Evolutionary conservation across 2,329 filamentous ascomycete species (phyloP).

Genomic region (Annulohypoxylon truncatum): DNA sequence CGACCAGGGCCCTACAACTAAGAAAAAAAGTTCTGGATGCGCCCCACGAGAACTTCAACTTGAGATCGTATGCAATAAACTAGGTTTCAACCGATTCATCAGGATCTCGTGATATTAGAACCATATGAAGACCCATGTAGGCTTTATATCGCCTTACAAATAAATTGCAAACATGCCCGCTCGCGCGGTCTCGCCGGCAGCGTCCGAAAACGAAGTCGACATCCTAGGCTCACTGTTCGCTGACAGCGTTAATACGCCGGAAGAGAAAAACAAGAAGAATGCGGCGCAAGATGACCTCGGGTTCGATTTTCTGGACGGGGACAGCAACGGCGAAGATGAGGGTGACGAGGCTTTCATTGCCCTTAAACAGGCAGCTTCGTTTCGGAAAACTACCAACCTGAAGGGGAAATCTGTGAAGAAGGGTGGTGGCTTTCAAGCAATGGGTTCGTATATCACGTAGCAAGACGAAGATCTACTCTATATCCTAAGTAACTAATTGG

Average conservation of each 20-base stretch:
- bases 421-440: conserved; percentile 94
- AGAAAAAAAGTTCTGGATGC: conserved; percentile 38
- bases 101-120: neutral
- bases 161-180: conserved; percentile 68
- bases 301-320: conserved; percentile 71
- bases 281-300: conserved; percentile 56
- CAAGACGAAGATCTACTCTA: neutral
- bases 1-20: conserved; percentile 17
- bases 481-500: neutral
- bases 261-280: conserved; percentile 53
- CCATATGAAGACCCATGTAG: conserved; percentile 4
- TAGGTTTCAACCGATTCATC: neutral
- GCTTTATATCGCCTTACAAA: neutral
- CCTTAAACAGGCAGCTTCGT: conserved; percentile 84
- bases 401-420: conserved; percentile 92
- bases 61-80: conserved; percentile 15
- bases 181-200: conserved; percentile 81
- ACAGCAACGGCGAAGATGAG: conserved; percentile 66
- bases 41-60: conserved; percentile 29
- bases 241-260: conserved; percentile 64
- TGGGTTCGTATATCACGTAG: conserved; percentile 67
- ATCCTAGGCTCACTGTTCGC: conserved; percentile 83
- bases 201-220: conserved; percentile 91
- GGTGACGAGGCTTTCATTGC: conserved; percentile 93
- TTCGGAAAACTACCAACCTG: conserved; percentile 83